phyloP scores from a whole-genome alignment of 2,329 filamentous ascomycete genomes.

The Knufia fluminis region DNA sequence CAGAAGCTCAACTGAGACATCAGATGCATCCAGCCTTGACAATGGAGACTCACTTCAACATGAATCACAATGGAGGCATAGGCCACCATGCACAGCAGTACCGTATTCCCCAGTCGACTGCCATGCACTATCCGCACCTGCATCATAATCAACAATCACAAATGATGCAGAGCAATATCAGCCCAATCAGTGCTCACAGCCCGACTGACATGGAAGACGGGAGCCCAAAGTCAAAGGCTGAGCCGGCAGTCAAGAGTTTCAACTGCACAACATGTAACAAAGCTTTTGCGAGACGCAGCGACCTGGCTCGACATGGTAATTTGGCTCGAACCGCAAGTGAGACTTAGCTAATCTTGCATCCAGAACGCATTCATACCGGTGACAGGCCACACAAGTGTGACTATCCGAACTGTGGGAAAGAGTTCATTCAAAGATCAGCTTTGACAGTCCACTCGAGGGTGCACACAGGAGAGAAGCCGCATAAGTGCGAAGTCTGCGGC shows the following conservation, averaged over 20 bases:
- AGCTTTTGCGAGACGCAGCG: conserved; percentile 84
- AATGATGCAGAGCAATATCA: conserved; percentile 38
- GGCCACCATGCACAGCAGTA: conserved; percentile 37
- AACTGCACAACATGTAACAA: conserved; percentile 85
- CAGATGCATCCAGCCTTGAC: conserved; percentile 37
- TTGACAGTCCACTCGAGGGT: conserved; percentile 91
- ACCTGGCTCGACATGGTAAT: conserved; percentile 89
- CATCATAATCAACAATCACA: conserved; percentile 48
- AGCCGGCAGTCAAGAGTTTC: conserved; percentile 61
- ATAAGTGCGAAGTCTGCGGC: conserved; percentile 92
- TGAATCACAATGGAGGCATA: not conserved
- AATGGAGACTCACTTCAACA: conserved; percentile 26
- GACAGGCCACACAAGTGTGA: conserved; percentile 88
- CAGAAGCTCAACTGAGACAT: conserved; percentile 35
- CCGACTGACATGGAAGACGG: conserved; percentile 30
- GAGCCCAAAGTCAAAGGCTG: conserved; percentile 33
- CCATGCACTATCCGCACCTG: conserved; percentile 43
- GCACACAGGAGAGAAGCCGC: conserved; percentile 95
- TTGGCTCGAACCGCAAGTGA: conserved; percentile 12
- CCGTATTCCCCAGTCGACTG: conserved; percentile 41
- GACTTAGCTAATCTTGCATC: conserved; percentile 1
- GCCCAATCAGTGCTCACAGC: conserved; percentile 20
- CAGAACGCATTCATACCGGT: conserved; percentile 92
- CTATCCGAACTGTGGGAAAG: conserved; percentile 78
- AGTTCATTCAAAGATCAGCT: conserved; percentile 93